Evolutionary conservation across 768 basidiomycete genomes (phyloP).

Genomic region (Mrakia frigida): DNA sequence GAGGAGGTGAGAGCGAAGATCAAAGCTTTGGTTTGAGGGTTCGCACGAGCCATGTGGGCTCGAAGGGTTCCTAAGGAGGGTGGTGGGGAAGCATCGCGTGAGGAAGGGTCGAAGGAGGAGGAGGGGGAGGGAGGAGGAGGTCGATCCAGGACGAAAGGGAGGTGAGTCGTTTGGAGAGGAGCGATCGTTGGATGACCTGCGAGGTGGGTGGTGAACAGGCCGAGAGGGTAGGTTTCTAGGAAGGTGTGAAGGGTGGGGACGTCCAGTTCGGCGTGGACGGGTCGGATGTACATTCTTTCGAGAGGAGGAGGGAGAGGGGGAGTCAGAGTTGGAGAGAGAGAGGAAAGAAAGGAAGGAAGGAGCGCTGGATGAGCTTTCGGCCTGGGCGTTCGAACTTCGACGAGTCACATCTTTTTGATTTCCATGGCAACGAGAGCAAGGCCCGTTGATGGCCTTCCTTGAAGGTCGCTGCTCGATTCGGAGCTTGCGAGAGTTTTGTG

Average conservation of each 20-base stretch:
- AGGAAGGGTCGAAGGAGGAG: not conserved
- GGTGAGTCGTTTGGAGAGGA: constrained; percentile 45
- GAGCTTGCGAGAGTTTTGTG: no score
- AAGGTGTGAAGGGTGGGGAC: constrained; percentile 42
- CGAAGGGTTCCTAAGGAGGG: constrained; percentile 34
- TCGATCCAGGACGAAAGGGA: constrained; percentile 41
- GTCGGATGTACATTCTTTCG: constrained; percentile 47
- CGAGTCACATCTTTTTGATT: no score
- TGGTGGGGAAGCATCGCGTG: not conserved
- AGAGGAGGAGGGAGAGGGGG: not conserved
- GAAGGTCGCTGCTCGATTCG: no score
- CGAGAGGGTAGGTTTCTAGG: constrained; percentile 45
- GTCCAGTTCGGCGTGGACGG: constrained; percentile 46
- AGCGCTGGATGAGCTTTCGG: no score
- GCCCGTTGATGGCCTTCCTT: no score
- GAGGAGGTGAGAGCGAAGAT: constrained; percentile 29
- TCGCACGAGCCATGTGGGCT: constrained; percentile 43
- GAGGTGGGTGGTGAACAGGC: constrained; percentile 46
- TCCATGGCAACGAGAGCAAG: no score
- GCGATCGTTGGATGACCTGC: constrained; percentile 35
- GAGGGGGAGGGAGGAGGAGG: not conserved
- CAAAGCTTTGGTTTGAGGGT: constrained; percentile 42
- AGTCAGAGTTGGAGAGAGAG: no score
- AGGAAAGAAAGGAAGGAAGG: no score
- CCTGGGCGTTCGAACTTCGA: no score